Percentiles rank a stretch among this genome's conserved stretches.
These are phyloP conservation scores for Mortierella sp. DNA, from an alignment of 371 early-diverging fungal species.

Conservation along the genomic window DNA sequence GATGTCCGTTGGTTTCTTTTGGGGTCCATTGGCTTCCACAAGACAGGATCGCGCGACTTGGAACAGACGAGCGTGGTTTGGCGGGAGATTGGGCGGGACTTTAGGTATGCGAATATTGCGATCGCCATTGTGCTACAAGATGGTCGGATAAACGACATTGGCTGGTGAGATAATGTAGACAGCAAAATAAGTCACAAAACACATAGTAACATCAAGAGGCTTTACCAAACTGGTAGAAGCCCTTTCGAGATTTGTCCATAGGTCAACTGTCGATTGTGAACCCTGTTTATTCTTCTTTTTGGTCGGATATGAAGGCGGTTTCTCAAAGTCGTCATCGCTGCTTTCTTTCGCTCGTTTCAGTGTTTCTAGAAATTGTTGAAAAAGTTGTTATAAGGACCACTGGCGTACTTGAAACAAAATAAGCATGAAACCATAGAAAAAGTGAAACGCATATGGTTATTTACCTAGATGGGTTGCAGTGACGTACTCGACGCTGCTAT, in stretches of 20 bases:
- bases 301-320: slow-evolving; percentile 3
- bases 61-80: slow-evolving; percentile 1
- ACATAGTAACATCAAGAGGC: background rate
- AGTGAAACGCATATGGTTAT: no score
- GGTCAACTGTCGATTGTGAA: slow-evolving; percentile 5
- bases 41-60: slow-evolving; percentile 7
- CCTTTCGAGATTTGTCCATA: slow-evolving; percentile 4
- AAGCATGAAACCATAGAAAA: no score
- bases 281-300: slow-evolving; percentile 2
- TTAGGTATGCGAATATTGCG: slow-evolving; percentile 5
- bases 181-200: no score
- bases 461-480: no score
- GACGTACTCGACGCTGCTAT: no score
- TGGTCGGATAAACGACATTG: no score
- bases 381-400: no score
- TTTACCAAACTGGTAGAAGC: slow-evolving; percentile 4
- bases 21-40: slow-evolving; percentile 1
- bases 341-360: no score
- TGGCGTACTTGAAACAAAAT: no score
- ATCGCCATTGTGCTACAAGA: slow-evolving; percentile 6
- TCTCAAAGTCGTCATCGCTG: slow-evolving; percentile 6
- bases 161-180: no score
- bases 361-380: no score
- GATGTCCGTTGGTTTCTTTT: background rate
- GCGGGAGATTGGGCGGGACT: slow-evolving; percentile 1